phyloP scores from a whole-genome alignment of 768 basidiomycete species.

The Podaxis mareebaensis region DNA sequence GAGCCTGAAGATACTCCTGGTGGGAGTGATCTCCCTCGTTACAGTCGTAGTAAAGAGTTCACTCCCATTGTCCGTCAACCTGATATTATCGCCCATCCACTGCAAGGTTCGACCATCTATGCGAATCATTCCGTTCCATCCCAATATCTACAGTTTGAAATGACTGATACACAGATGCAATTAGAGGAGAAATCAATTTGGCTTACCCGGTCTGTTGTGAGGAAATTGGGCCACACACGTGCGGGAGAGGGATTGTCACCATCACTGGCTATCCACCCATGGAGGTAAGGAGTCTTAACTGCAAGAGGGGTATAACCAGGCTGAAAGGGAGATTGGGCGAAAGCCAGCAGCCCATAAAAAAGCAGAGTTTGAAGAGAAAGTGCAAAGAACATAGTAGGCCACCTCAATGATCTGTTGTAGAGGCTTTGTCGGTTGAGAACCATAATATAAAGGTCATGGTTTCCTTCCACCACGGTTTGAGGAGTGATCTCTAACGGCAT shows the following conservation, averaged over 20 bases:
- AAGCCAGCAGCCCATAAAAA: not conserved
- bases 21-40: slow-evolving; percentile 44
- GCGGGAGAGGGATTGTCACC: not conserved
- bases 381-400: not conserved
- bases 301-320: slow-evolving; percentile 4
- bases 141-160: slow-evolving; percentile 34
- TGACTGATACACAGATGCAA: not conserved
- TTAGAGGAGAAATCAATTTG: no score
- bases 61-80: not conserved
- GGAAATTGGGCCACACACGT: not conserved
- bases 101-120: slow-evolving; percentile 46
- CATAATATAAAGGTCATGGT: no score
- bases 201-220: not conserved
- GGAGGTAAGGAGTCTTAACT: slow-evolving; percentile 6
- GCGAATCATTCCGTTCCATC: slow-evolving; percentile 50
- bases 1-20: slow-evolving; percentile 51
- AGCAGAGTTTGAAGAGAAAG: not conserved
- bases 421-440: no score
- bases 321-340: slow-evolving; percentile 1
- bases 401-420: no score
- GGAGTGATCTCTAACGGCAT: no score
- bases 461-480: no score
- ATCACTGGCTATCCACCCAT: slow-evolving; percentile 2
- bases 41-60: slow-evolving; percentile 18
- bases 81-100: slow-evolving; percentile 39